Conservation (phyloP, 2,329 filamentous ascomycete genomes). For the Parastagonospora nodorum region DNA sequence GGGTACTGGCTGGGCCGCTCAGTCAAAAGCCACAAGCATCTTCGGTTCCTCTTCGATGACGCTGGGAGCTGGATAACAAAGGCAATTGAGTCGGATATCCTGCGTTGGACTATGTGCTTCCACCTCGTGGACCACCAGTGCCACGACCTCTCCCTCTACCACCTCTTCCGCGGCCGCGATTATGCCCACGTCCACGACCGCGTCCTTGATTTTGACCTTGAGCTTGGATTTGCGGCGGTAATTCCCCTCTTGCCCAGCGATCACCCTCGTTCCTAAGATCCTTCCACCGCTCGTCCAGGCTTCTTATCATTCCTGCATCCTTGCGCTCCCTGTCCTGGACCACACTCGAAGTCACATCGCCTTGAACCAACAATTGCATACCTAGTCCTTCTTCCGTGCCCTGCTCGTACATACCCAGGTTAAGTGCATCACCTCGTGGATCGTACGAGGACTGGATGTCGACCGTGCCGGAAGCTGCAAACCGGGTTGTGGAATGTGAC, state of each 20-base stretch:
- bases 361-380: constrained; percentile 50
- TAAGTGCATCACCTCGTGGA: constrained; percentile 43
- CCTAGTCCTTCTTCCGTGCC: constrained; percentile 33
- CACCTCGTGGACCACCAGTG: not conserved
- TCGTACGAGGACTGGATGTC: constrained; percentile 41
- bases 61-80: too few species aligned
- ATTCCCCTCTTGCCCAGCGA: not conserved
- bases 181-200: constrained; percentile 3
- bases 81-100: too few species aligned
- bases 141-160: not conserved
- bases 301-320: constrained; percentile 15
- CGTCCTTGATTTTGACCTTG: not conserved
- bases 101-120: too few species aligned
- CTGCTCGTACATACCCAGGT: constrained; percentile 56
- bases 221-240: not conserved
- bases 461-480: constrained; percentile 12
- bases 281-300: constrained; percentile 49
- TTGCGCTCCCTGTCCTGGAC: constrained; percentile 15
- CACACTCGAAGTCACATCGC: constrained; percentile 35
- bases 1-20: too few species aligned
- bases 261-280: constrained; percentile 30
- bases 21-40: too few species aligned
- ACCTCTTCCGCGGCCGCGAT: not conserved
- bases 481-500: constrained; percentile 18
- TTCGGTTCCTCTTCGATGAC: too few species aligned